phyloP scores from a whole-genome alignment of 2,329 filamentous ascomycete genomes.

The Grosmannia serpens region DNA sequence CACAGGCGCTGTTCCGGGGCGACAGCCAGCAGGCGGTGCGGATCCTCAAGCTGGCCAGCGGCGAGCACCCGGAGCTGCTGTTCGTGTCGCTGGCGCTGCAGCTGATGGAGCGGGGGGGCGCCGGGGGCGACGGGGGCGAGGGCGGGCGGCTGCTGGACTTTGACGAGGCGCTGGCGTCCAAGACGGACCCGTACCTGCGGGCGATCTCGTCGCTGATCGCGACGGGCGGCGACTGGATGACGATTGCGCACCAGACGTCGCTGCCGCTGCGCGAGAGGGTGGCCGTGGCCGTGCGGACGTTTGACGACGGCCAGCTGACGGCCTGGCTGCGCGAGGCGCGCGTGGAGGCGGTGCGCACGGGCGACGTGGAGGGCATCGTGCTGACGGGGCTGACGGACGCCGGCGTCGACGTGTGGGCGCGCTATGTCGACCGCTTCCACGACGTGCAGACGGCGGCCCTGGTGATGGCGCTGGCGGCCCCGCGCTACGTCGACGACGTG shows the following conservation, averaged over 20 bases:
- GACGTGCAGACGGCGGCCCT: slow-evolving; percentile 72
- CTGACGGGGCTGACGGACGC: slow-evolving; percentile 65
- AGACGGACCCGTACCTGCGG: slow-evolving; percentile 67
- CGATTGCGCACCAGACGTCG: slow-evolving; percentile 60
- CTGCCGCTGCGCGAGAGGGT: slow-evolving; percentile 65
- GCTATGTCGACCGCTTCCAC: slow-evolving; percentile 62
- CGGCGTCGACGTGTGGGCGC: slow-evolving; percentile 63
- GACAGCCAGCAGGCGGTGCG: slow-evolving; percentile 57
- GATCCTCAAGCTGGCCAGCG: slow-evolving; percentile 56
- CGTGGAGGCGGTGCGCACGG: slow-evolving; percentile 46
- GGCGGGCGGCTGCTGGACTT: slow-evolving; percentile 35
- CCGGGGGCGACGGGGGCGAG: not conserved
- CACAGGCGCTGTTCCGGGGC: slow-evolving; percentile 63
- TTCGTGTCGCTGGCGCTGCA: slow-evolving; percentile 59
- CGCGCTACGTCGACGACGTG: slow-evolving; percentile 65
- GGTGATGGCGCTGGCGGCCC: slow-evolving; percentile 61
- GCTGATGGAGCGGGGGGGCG: slow-evolving; percentile 34
- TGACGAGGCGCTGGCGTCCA: slow-evolving; percentile 46
- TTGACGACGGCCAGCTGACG: slow-evolving; percentile 49
- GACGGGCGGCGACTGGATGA: slow-evolving; percentile 62
- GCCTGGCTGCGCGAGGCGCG: slow-evolving; percentile 59
- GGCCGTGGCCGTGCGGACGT: slow-evolving; percentile 58
- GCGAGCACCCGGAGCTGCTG: slow-evolving; percentile 49
- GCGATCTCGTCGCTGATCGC: slow-evolving; percentile 70
- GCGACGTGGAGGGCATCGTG: slow-evolving; percentile 67